Evolutionary conservation across 345 rosid species (phyloP).

Genomic region (Citrus reticulata): DNA sequence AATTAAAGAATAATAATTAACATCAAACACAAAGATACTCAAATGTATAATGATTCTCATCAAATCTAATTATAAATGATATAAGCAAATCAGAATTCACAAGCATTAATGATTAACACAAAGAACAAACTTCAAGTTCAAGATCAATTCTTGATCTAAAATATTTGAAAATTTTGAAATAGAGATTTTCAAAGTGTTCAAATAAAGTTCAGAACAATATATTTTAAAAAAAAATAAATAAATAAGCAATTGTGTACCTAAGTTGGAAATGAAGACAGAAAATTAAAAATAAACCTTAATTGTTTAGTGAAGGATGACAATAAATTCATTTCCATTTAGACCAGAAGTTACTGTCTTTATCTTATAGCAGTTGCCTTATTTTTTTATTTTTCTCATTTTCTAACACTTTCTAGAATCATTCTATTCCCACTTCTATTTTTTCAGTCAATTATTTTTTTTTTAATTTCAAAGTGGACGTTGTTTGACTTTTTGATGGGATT

Average conservation of each 20-base stretch:
- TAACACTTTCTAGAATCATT: background rate
- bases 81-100: background rate
- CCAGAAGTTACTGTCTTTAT: background rate
- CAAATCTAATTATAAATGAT: background rate
- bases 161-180: background rate
- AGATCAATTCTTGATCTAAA: background rate
- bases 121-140: background rate
- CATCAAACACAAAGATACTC: background rate
- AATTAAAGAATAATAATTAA: background rate
- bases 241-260: background rate
- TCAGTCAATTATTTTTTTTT: background rate
- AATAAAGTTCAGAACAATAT: too few relatives aligned
- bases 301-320: background rate
- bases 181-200: background rate
- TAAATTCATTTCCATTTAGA: background rate
- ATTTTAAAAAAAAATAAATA: too few relatives aligned
- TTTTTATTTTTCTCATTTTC: too few relatives aligned
- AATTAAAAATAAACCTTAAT: too few relatives aligned
- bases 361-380: background rate
- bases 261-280: background rate
- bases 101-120: background rate
- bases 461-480: background rate
- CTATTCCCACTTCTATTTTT: background rate
- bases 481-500: background rate
- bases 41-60: background rate